phyloP scores from a whole-genome alignment of 2,329 filamentous ascomycete genomes.

The Parastagonospora avenae region DNA sequence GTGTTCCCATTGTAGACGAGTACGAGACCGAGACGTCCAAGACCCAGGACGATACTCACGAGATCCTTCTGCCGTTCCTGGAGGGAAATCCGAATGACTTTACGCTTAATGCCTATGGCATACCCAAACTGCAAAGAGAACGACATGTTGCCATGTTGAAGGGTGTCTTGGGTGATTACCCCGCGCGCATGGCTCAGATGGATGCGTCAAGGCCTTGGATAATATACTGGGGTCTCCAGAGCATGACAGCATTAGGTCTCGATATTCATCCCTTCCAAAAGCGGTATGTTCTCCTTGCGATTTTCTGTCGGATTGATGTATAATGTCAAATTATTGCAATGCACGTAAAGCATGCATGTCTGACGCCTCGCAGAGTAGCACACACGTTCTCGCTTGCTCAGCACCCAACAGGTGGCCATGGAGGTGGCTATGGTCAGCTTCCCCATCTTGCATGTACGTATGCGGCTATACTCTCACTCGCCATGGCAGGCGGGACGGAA shows the following conservation, averaged over 20 bases:
- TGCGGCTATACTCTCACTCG: constrained; percentile 77
- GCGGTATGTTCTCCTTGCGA: constrained; percentile 50
- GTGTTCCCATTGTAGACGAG: constrained; percentile 65
- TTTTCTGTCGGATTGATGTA: too few relatives aligned
- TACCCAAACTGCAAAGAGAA: constrained; percentile 73
- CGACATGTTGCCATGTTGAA: constrained; percentile 67
- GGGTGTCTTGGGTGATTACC: constrained; percentile 63
- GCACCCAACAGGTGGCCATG: constrained; percentile 83
- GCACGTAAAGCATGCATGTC: neutral
- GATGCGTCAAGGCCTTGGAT: constrained; percentile 94
- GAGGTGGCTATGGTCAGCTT: constrained; percentile 87
- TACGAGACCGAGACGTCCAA: constrained; percentile 71
- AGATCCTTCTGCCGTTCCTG: constrained; percentile 72
- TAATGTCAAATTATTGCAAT: too few relatives aligned
- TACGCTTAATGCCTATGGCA: constrained; percentile 70
- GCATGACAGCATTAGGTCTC: constrained; percentile 75
- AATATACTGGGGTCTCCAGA: constrained; percentile 87
- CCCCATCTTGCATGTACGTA: constrained; percentile 91
- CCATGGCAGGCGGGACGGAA: constrained; percentile 76
- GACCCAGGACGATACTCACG: constrained; percentile 70
- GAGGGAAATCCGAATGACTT: constrained; percentile 57
- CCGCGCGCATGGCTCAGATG: constrained; percentile 71
- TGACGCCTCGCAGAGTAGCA: constrained; percentile 57
- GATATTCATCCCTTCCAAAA: constrained; percentile 70
- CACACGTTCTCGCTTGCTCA: constrained; percentile 81